Evolutionary conservation across 2,329 filamentous ascomycete genomes (phyloP), one percentile per base, ranked within the genome.

Genomic region (Lachnellula cervina): DNA sequence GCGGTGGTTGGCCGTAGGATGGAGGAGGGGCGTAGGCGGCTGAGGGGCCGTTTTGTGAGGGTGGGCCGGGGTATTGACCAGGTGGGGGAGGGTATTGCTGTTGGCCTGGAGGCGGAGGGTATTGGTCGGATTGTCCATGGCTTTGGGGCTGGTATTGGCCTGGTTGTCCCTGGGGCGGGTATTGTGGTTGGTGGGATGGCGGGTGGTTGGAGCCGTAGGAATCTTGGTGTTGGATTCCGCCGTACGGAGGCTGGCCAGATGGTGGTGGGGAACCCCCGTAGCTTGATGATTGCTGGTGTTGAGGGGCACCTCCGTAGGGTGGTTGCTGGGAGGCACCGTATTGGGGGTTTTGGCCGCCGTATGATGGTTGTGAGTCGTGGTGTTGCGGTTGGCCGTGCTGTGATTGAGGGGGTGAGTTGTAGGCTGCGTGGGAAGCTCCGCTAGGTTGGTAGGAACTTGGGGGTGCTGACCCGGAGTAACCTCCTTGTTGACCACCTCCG

Each of bases 381-480:
- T 56, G 43, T 16, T 50, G 49, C 44, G 54, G 48, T 50, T 47
- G 46, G 45, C 16, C 54, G 47, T 28, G 34, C 8, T 61, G 59
- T 7, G 52, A 51, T 13, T 58, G 54, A 13, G 59, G 49, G n/a
- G 56, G 57, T 44, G 58, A 53, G 32, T 59, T 58, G 52, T 64
- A 64, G 13, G 52, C 54, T 17, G 55, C 51, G 25, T 61, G 60
- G 11, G 56, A 53, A 23, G 59, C 53, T 17, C 60, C 63, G 38
- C 59, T 54, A 28, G 76, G 72, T 63, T 84, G 80, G 68, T 86
- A 86, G 6, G 81, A 78, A 14, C 78, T 70, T n/a, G 82, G 80
- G 13, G 86, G 86, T 40, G 84, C 82, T 55, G 80, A 76, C 54
- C 84, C 86, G 46, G 66, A 58, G 74, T 88, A 89, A 38, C 77